Base-by-base conservation (phyloP, 176 grass and related monocot species). In the Oryza longistaminata region DNA sequence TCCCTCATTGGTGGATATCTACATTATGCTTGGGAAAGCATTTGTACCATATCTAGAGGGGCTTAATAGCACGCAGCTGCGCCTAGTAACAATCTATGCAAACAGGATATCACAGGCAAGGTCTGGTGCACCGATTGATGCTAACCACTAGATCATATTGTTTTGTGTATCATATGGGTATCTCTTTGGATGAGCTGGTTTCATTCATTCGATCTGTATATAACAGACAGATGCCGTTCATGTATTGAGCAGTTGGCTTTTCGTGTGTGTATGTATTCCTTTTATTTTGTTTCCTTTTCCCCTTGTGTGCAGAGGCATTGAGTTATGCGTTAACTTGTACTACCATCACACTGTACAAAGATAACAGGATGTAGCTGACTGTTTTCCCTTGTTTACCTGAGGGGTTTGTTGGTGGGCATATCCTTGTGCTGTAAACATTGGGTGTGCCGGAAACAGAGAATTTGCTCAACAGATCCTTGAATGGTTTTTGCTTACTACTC, bases 1-100 rank as follows among this genome's bases (percentile, higher is more conserved):
- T n/a, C n/a, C n/a, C n/a, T n/a, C n/a, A n/a, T 85, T 97, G 76
- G 95, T 94, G 82, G 90, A 97, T 80, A 94, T 95, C 70, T 93
- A 94, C 80, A 91, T 93, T 67, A 90, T 93, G 82, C 95, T 97
- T 68, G 95, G 92, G 68, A 91, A 97, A 80, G 82, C 85, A 67
- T 97, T 97, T 66, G 61, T 76, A 72, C 92, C 95, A 75, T 93
- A 94, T 58, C 66, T 94, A 82, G 92, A 97, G 71, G 87, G 88
- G 12, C 90, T 97, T 40, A 97, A 85, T 81, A 94, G 84, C 87
- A 97, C 90, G 6, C 95, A 97, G 40, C 42, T 93, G 84, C 92
- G 89, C 19, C 82, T 97, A 11, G 88, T 97, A 74, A 97, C 95
- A 61, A 93, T 94, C 81, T 94, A 94, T 64, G 95, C 95, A 45